Base-by-base conservation (phyloP, 495 filamentous ascomycete species). In the Penicillium alfredii region DNA sequence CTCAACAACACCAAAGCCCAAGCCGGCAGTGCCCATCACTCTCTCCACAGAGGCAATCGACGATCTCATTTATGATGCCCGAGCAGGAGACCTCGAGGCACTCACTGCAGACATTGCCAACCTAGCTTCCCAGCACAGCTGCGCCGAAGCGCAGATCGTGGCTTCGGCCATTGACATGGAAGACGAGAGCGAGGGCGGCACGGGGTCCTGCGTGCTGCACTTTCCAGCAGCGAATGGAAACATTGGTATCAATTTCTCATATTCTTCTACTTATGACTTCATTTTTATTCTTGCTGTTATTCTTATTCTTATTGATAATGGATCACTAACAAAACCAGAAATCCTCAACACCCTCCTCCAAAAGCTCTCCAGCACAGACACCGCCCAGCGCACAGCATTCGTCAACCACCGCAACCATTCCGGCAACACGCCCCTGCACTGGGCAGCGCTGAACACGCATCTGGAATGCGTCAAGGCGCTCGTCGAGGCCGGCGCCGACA, bases 181-280 rank as follows among this genome's bases (percentile, higher is more conserved):
- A 18, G 82, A 77, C 37, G 79, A 81, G 15, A 93, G 86, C 9
- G 67, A 69, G 40, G 64, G 66, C 8, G 66, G 68, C 14, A 61
- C 61, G 6, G 68, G 66, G 0, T 58, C 50, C 1, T 66, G 70
- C 20, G 70, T 83, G 11, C 63, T 95, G 51, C 90, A 97, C 64
- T 94, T 87, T 74, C 86, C 87, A 1, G 77, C 84, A 22, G 90
- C 84, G 7, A 97, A 97, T 64, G 89, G 89, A 19, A 84, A 92
- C 51, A 38, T 68, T 29, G 84, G 87, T 92, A 73, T 44, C 63
- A 52, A 8, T 25, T 9, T 27, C 30, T 10, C 13, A 15, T 7
- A 9, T 8, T 24, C 16, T 11, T 33, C 8, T 34, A 23, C 39
- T 9, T 19, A 23, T 3, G 29, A 15, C 12, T 38, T 32, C 14